Evolutionary conservation across 805 yeast genomes (phyloP), one percentile per base, ranked within the genome.

Genomic region (Ogataea pilisensis): DNA sequence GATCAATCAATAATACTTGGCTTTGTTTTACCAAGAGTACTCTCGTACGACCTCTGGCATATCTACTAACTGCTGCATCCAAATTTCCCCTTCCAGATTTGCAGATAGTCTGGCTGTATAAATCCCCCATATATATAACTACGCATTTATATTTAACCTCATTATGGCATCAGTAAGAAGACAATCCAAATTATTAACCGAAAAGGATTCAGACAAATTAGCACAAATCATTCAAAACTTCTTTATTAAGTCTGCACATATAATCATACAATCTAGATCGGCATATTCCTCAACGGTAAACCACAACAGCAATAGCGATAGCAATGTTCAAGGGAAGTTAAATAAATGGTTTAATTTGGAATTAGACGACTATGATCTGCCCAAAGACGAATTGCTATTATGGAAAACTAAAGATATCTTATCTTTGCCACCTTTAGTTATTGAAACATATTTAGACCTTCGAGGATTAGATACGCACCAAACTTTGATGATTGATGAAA

Each of bases 371-470:
- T 48, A 52, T 27, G 68, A 61, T 6, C 42, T 60, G 11, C 53
- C 53, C 2, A 68, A 71, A 29, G 87, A 81, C n/a, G 86, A 80
- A 31, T 63, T 86, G 37, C 65, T 69, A 39, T 64, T 70, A 3
- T 87, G 95, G 95, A 72, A 71, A 41, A 46, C 46, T 17, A 49
- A 46, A 26, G 78, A 75, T 45, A 44, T 73, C 3, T 45, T 68
- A 3, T 44, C 53, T n/a, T 60, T 81, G 13, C 87, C 95, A 1
- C 96, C 97, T 2, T 70, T 93, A 60, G 85, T 93, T 13, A 72
- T 93, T 20, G 99, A 93, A 59, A 81, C 93, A 0, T 85, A 73
- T 20, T 43, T 62, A 28, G 66, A 61, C 39, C 35, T 61, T 21
- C 22, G 61, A n/a, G 51, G 50, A 2, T 39, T 61, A 33, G 43